Conservation (phyloP, 257 asterid genomes). For the Voacanga thouarsii region DNA sequence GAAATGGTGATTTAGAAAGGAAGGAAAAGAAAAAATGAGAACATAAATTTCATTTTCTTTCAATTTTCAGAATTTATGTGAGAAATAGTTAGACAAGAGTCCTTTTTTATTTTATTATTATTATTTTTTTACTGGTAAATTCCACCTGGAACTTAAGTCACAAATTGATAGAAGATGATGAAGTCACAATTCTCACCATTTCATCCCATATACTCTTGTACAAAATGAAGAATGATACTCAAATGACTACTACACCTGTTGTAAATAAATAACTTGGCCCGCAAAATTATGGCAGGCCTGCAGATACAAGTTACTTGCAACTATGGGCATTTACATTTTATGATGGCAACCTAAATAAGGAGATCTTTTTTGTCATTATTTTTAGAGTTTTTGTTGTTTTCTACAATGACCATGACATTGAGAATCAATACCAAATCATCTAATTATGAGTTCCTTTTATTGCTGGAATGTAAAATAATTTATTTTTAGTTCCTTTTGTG, state of each 20-base stretch:
- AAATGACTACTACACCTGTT: neutral
- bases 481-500: neutral
- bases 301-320: neutral
- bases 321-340: neutral
- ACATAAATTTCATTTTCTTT: neutral
- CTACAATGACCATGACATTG: neutral
- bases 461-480: neutral
- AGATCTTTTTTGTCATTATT: neutral
- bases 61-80: neutral
- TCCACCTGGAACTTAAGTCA: neutral
- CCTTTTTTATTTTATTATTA: too few relatives aligned
- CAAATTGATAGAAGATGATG: neutral
- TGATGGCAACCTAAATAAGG: neutral
- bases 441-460: neutral
- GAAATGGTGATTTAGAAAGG: neutral
- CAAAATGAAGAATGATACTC: neutral
- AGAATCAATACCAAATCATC: neutral
- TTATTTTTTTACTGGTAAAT: neutral
- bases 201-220: neutral
- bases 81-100: neutral
- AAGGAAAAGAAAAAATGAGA: neutral
- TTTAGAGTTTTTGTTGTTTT: neutral
- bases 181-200: neutral
- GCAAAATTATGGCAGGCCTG: too few relatives aligned
- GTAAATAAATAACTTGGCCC: neutral